phyloP scores from a whole-genome alignment of 441 rosid species.

The Melastoma candidum region DNA sequence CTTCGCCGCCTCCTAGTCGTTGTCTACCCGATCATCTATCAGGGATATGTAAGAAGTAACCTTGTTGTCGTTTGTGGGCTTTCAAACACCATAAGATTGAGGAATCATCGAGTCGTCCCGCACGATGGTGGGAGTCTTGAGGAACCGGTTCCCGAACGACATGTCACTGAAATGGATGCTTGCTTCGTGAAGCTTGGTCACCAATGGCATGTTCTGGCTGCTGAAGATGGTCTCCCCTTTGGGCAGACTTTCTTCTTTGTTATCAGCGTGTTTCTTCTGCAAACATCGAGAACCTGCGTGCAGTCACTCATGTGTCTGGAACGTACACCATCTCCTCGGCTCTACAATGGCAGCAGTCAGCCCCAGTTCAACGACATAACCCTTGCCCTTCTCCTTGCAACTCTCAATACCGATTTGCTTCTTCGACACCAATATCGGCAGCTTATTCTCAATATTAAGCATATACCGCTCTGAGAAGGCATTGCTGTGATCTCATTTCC shows the following conservation, averaged over 20 bases:
- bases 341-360: no score
- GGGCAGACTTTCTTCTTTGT: no score
- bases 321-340: neutral
- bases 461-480: slow-evolving; percentile 29
- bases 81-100: slow-evolving; percentile 40
- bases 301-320: slow-evolving; percentile 17
- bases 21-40: slow-evolving; percentile 26
- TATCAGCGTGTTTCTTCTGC: slow-evolving; percentile 21
- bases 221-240: neutral
- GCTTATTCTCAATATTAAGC: slow-evolving; percentile 42
- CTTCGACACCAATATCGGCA: slow-evolving; percentile 30
- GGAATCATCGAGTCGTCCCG: slow-evolving; percentile 34
- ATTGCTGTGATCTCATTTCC: slow-evolving; percentile 13
- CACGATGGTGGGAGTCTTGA: slow-evolving; percentile 24
- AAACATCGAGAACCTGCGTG: slow-evolving; percentile 34
- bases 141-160: slow-evolving; percentile 23
- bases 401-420: slow-evolving; percentile 21
- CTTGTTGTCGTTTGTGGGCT: slow-evolving; percentile 35
- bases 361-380: no score
- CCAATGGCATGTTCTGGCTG: slow-evolving; percentile 24
- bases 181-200: slow-evolving; percentile 29
- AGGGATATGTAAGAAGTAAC: slow-evolving; percentile 32
- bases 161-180: slow-evolving; percentile 38
- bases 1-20: slow-evolving; percentile 32
- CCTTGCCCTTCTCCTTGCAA: slow-evolving; percentile 14